These are phyloP conservation scores for Boletus barrowsii DNA, from an alignment of 768 basidiomycete species.

Conservation along the genomic window DNA sequence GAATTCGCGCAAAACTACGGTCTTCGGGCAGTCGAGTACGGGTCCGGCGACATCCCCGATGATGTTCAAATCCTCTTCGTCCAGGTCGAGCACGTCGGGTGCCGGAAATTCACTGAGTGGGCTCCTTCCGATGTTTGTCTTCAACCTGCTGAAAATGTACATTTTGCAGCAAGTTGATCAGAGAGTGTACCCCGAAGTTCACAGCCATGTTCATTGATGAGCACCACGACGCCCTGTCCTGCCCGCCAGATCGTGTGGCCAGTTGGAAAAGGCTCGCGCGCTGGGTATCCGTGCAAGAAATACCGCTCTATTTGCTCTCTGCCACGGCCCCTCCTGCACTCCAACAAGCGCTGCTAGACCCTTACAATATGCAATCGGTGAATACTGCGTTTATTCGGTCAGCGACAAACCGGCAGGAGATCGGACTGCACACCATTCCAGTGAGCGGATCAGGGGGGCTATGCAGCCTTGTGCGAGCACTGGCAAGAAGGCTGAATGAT, in stretches of 20 bases:
- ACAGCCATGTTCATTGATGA: neutral
- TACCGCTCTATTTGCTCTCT: neutral
- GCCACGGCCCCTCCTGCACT: neutral
- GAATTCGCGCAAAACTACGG: neutral
- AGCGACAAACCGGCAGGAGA: neutral
- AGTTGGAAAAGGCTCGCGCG: neutral
- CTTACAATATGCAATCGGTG: neutral
- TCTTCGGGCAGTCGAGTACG: neutral
- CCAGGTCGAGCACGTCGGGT: conserved; percentile 1
- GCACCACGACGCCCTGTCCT: neutral
- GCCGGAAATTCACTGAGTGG: neutral
- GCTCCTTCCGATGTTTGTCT: neutral
- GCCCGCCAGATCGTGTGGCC: neutral
- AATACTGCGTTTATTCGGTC: neutral
- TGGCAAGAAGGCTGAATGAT: neutral
- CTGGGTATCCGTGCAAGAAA: neutral
- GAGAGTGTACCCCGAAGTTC: neutral
- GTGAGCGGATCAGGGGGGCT: too few relatives aligned
- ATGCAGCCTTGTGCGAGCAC: too few relatives aligned
- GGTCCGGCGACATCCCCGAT: neutral
- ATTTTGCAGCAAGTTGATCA: neutral
- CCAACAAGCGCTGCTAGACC: neutral
- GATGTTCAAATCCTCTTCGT: neutral
- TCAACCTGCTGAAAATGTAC: too few relatives aligned
- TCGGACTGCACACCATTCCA: neutral